Base-by-base conservation (phyloP, 352 stramenopile genomes). In the Phytophthora europaea region DNA sequence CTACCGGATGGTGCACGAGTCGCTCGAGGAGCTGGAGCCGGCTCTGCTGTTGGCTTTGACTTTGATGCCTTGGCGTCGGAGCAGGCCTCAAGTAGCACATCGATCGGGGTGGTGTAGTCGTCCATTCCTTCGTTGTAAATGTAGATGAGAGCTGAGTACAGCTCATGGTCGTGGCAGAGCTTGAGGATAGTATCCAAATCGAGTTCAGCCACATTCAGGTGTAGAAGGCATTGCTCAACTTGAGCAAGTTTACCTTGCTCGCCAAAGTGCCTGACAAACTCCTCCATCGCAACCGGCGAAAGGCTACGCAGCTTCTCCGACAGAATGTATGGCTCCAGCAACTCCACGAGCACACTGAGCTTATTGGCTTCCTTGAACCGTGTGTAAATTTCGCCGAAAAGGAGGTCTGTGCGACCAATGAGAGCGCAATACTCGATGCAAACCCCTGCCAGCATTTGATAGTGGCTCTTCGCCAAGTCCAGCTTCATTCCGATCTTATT, bases 361-460 rank as follows among this genome's bases (percentile, higher is more conserved):
- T 97, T 94, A 58, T 86, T 85, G 1, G 73, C 78, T 22, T 95
- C 88, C 65, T 94, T 90, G 67, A 97, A 97, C 5, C 89, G 82
- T 36, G 88, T 90, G 69, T 94, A 97, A 58, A 97, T 97, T 48
- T 96, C 90, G 13, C 87, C 89, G 66, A 97, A 97, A 6, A 97
- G 73, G 52, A 97, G 63, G 63, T 97, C 91, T 0, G 87, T 95
- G 12, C 89, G 85, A 0, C 88, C 85, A 0, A 97, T 97, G 4
- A 96, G 92, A 33, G 97, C 87, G 66, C 95, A 99, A 68, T 97
- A 99, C 75, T 99, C 97, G 28, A 99, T 97, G 61, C 94, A 98
- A n/a, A 99, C 96, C 36, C 94, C 94, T 20, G 94, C 96, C 28
- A 99, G 81, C 95, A 99, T 99, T 70, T 98, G 93, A 74, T 98